Conservation (phyloP, 805 yeast genomes). For the Yarrowia sp. region DNA sequence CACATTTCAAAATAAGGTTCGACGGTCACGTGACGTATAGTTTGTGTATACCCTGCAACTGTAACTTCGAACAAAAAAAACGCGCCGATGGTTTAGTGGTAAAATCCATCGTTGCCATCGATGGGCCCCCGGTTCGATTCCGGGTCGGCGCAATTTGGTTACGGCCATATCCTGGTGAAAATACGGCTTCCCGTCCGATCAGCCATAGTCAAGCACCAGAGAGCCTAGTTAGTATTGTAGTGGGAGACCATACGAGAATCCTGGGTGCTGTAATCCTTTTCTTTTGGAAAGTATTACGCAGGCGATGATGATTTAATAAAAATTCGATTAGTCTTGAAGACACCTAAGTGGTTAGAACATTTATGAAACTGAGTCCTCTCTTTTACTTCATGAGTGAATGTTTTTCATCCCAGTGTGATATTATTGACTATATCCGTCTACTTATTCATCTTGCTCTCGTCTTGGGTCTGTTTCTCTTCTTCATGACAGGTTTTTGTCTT, state of each 20-base stretch:
- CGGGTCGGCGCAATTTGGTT: slow-evolving; percentile 38
- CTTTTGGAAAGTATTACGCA: slow-evolving; percentile 10
- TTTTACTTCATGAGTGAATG: background rate
- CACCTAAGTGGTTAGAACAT: slow-evolving; percentile 38
- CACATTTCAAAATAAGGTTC: background rate
- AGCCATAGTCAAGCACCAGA: slow-evolving; percentile 39
- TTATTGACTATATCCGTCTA: too few relatives aligned
- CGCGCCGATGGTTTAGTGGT: slow-evolving; percentile 38
- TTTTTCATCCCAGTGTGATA: too few relatives aligned
- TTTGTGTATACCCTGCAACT: background rate
- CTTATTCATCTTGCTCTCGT: background rate
- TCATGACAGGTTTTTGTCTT: slow-evolving; percentile 1
- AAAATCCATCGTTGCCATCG: slow-evolving; percentile 38
- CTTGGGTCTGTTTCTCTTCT: background rate
- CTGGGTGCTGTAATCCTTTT: slow-evolving; percentile 39
- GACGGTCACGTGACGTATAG: background rate
- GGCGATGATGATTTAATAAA: slow-evolving; percentile 30
- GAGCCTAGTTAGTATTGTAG: slow-evolving; percentile 39
- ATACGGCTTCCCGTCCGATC: slow-evolving; percentile 40
- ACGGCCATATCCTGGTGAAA: slow-evolving; percentile 39
- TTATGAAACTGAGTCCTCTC: slow-evolving; percentile 31
- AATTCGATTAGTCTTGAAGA: slow-evolving; percentile 39
- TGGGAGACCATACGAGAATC: slow-evolving; percentile 39
- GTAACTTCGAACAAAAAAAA: background rate
- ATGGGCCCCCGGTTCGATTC: slow-evolving; percentile 39